Percentiles rank a stretch among this genome's conserved stretches.
Conservation (phyloP, 2,329 filamentous ascomycete genomes). For the Trichoderma asperellum region DNA sequence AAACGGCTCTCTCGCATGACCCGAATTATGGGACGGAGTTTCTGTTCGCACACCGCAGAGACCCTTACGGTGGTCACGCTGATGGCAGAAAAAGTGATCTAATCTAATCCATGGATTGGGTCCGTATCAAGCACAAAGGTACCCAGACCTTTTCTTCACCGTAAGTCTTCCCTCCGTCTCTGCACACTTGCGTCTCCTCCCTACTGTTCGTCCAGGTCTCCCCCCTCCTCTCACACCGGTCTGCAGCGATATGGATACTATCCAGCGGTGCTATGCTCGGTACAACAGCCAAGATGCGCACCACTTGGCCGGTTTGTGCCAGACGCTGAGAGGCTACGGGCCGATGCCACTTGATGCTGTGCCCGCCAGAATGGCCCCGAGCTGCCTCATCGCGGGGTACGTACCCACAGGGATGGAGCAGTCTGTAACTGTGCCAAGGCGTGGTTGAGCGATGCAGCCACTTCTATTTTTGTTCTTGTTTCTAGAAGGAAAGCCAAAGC, state of each 20-base stretch:
- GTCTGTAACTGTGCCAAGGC: constrained; percentile 22
- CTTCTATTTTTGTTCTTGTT: neutral
- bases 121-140: neutral
- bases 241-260: constrained; percentile 1
- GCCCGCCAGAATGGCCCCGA: constrained; percentile 4
- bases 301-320: constrained; percentile 10
- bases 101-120: neutral
- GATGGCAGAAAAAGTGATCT: constrained; percentile 5
- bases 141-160: constrained; percentile 6
- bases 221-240: neutral
- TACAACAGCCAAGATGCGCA: constrained; percentile 20
- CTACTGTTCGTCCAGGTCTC: neutral
- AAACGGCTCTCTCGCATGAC: neutral
- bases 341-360: constrained; percentile 20
- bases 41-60: neutral
- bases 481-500: neutral
- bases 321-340: constrained; percentile 8
- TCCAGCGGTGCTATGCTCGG: constrained; percentile 21
- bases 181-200: neutral
- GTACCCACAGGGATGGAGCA: constrained; percentile 23
- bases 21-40: neutral
- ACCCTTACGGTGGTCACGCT: neutral
- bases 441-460: neutral
- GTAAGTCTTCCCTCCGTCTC: constrained; percentile 20
- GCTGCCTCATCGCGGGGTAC: constrained; percentile 25